Conservation (phyloP, 441 rosid genomes). For the Gossypium lobatum region DNA sequence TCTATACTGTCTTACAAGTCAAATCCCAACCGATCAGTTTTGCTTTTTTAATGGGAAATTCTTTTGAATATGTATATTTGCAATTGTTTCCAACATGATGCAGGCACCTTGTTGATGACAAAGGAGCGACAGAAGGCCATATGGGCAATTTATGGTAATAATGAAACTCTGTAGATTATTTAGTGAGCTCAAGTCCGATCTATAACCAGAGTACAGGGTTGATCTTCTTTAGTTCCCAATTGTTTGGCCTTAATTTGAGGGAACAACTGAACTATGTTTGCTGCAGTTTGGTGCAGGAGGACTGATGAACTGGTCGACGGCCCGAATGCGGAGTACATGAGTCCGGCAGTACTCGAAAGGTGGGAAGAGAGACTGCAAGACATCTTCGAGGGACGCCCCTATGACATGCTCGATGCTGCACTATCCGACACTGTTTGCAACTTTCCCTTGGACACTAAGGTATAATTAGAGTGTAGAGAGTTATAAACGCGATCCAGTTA, state of each 20-base stretch:
- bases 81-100: slow-evolving; percentile 2
- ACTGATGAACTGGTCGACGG: slow-evolving; percentile 68
- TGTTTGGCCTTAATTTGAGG: neutral
- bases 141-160: slow-evolving; percentile 60
- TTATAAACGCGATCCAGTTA: too few relatives aligned
- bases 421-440: slow-evolving; percentile 47
- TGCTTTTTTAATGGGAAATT: neutral
- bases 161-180: neutral
- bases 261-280: too few relatives aligned
- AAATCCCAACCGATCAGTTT: neutral
- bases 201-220: neutral
- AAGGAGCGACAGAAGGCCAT: slow-evolving; percentile 54
- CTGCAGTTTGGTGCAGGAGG: slow-evolving; percentile 64
- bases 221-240: neutral
- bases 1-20: neutral
- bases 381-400: slow-evolving; percentile 48
- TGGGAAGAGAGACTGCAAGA: slow-evolving; percentile 59
- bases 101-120: slow-evolving; percentile 63
- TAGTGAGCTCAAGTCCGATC: neutral
- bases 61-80: neutral
- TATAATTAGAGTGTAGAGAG: neutral
- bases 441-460: slow-evolving; percentile 51
- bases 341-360: slow-evolving; percentile 38
- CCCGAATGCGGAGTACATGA: slow-evolving; percentile 38
- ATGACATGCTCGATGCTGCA: slow-evolving; percentile 60